Evolutionary conservation across 1,284 basidiomycete genomes (phyloP).

Genomic region (Violaceomyces palustris): DNA sequence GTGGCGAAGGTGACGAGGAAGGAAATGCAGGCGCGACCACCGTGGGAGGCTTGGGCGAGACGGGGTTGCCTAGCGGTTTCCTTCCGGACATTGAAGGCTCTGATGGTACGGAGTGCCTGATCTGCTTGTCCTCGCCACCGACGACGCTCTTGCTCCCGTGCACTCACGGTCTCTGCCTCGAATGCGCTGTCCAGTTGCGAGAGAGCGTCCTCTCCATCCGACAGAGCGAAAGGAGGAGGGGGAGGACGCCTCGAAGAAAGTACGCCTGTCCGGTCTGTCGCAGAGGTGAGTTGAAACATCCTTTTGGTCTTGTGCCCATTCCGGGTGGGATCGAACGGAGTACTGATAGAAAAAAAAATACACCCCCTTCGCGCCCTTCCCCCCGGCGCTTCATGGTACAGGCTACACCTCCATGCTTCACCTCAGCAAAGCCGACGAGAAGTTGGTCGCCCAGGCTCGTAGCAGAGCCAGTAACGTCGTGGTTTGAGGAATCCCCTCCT

Average conservation of each 20-base stretch:
- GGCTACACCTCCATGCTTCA: conserved; percentile 40
- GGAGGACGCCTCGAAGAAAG: conserved; percentile 37
- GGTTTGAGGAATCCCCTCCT: too few species aligned
- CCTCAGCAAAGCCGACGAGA: conserved; percentile 38
- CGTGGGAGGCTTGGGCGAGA: too few species aligned
- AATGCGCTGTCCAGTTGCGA: conserved; percentile 46
- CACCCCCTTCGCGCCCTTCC: too few species aligned
- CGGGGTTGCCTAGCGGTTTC: neutral
- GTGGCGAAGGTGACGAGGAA: conserved; percentile 2
- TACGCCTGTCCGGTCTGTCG: conserved; percentile 51
- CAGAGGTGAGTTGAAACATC: conserved; percentile 21
- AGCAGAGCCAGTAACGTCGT: too few species aligned
- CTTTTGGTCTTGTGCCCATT: too few species aligned
- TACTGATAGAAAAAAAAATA: too few species aligned
- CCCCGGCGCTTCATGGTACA: neutral
- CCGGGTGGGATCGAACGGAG: too few species aligned
- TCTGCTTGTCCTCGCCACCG: conserved; percentile 45
- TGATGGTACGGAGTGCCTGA: conserved; percentile 44
- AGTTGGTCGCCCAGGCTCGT: conserved; percentile 35
- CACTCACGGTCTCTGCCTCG: conserved; percentile 49
- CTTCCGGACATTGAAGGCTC: conserved; percentile 16
- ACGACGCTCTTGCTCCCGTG: conserved; percentile 49
- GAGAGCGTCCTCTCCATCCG: conserved; percentile 44
- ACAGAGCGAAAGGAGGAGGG: conserved; percentile 37
- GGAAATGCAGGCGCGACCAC: conserved; percentile 1